A percentile compares a stretch with the other conserved stretches of the same genome.
Evolutionary conservation across 441 rosid genomes (phyloP).

Genomic region (Erodium chrysanthum): DNA sequence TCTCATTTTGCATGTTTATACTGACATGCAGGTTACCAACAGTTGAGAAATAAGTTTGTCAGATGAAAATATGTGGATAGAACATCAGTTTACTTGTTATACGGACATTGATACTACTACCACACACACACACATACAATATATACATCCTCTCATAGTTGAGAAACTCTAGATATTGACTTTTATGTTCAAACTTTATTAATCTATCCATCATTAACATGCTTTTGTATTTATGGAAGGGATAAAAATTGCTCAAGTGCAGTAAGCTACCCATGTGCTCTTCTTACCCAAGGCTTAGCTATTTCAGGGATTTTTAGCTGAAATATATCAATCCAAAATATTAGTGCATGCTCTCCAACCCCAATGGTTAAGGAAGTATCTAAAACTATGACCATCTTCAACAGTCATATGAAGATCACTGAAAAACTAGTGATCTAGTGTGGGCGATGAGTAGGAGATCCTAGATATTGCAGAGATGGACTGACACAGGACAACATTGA

Average conservation of each 20-base stretch:
- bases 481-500: constrained; percentile 50
- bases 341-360: not conserved
- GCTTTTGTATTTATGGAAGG: not conserved
- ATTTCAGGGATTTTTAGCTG: not conserved
- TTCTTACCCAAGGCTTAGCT: not conserved
- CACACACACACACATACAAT: not conserved
- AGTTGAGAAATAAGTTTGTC: too few relatives aligned
- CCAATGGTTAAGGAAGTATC: not conserved
- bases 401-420: not conserved
- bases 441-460: not conserved
- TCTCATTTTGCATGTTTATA: too few relatives aligned
- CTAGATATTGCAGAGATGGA: not conserved
- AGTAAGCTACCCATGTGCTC: not conserved
- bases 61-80: not conserved
- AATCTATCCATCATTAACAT: not conserved
- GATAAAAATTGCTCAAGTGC: not conserved
- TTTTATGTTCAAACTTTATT: not conserved
- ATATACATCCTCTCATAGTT: not conserved
- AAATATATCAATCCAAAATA: not conserved
- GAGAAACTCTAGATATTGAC: not conserved
- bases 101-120: not conserved
- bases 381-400: not conserved
- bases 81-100: not conserved
- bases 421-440: not conserved
- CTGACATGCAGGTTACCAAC: too few relatives aligned